phyloP scores from a whole-genome alignment of 768 basidiomycete species.

The Holtermannia corniformis region DNA sequence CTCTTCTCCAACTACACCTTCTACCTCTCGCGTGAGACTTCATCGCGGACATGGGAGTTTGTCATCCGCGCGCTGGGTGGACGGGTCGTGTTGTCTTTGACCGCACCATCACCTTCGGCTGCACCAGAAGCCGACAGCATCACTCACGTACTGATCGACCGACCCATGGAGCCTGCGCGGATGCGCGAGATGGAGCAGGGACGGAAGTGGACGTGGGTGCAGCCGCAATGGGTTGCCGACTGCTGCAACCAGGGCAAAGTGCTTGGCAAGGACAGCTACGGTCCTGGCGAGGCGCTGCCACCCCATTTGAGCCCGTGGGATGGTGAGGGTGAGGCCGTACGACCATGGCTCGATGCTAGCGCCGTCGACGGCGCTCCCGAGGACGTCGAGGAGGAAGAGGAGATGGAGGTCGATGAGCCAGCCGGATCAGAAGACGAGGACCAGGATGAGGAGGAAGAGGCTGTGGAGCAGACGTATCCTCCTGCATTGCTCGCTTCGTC shows the following conservation, averaged over 20 bases:
- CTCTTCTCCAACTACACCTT: conserved; percentile 81
- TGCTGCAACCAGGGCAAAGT: conserved; percentile 82
- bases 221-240: conserved; percentile 97
- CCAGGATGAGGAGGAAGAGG: conserved; percentile 36
- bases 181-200: conserved; percentile 55
- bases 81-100: conserved; percentile 71
- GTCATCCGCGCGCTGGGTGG: conserved; percentile 85
- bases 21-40: conserved; percentile 86
- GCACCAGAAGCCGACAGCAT: conserved; percentile 70
- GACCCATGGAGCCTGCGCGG: conserved; percentile 50
- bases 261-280: conserved; percentile 74
- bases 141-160: conserved; percentile 91
- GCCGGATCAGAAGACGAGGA: conserved; percentile 38
- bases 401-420: conserved; percentile 39
- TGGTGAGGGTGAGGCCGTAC: conserved; percentile 48
- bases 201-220: conserved; percentile 70
- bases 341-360: conserved; percentile 36
- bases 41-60: conserved; percentile 88
- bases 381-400: conserved; percentile 52
- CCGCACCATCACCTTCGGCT: conserved; percentile 12
- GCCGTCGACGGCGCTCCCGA: conserved; percentile 21
- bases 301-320: conserved; percentile 96
- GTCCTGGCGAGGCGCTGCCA: conserved; percentile 74
- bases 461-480: conserved; percentile 14
- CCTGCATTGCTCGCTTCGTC: conserved; percentile 44